Evolutionary conservation across 2,329 filamentous ascomycete species (phyloP).

Genomic region (Lojkania enalia): DNA sequence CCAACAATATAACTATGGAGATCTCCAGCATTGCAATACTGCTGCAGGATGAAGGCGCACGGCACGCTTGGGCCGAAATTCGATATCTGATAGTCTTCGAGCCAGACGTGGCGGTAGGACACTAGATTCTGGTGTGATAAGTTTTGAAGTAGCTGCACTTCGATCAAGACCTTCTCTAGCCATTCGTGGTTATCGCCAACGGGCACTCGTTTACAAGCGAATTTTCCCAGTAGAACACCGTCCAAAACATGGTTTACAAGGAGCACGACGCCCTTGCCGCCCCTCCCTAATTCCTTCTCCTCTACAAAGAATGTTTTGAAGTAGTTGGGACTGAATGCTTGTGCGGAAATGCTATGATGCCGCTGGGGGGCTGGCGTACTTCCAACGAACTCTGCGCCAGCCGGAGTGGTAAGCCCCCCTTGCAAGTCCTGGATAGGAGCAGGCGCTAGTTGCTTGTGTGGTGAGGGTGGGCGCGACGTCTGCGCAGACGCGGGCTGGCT

Average conservation of each 20-base stretch:
- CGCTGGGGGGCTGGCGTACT: conserved; percentile 47
- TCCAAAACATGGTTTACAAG: conserved; percentile 93
- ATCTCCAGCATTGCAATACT: conserved; percentile 95
- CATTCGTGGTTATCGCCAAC: conserved; percentile 91
- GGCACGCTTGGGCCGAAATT: conserved; percentile 87
- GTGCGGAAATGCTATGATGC: conserved; percentile 73
- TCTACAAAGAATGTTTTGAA: conserved; percentile 93
- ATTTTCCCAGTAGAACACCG: conserved; percentile 82
- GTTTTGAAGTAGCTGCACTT: conserved; percentile 89
- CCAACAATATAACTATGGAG: conserved; percentile 85
- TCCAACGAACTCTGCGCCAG: conserved; percentile 55
- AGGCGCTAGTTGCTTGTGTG: conserved; percentile 50
- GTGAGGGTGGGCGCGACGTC: conserved; percentile 52
- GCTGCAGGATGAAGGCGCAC: conserved; percentile 94
- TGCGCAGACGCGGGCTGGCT: conserved; percentile 58
- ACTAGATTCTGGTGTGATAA: conserved; percentile 94
- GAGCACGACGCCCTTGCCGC: conserved; percentile 92
- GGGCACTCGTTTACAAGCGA: conserved; percentile 95
- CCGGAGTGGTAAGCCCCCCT: conserved; percentile 45
- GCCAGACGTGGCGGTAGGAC: conserved; percentile 95
- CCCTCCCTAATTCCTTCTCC: conserved; percentile 80
- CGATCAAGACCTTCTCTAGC: conserved; percentile 91
- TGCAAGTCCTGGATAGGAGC: conserved; percentile 29
- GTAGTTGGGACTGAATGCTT: conserved; percentile 89
- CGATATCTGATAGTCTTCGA: conserved; percentile 83